Conservation (phyloP, 805 yeast genomes). For the Candida boidinii region DNA sequence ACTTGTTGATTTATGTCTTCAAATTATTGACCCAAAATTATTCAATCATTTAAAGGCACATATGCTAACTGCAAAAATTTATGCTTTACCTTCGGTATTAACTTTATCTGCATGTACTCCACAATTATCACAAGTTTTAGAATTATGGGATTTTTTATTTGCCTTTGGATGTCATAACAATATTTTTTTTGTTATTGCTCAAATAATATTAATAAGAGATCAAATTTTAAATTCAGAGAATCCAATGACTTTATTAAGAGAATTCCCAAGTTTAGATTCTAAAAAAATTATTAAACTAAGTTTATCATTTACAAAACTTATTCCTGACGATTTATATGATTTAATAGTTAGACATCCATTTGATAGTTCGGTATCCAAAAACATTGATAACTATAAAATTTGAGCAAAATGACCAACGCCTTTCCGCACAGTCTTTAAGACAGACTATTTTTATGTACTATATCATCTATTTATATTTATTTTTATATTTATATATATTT, state of each 20-base stretch:
- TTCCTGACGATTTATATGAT: conserved; percentile 61
- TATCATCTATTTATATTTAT: no score
- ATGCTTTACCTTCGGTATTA: conserved; percentile 76
- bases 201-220: conserved; percentile 60
- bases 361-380: conserved; percentile 32
- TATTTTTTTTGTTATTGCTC: conserved; percentile 76
- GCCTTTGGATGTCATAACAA: conserved; percentile 91
- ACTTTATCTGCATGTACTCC: conserved; percentile 88
- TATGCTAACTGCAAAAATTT: conserved; percentile 72
- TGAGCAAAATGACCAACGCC: no score
- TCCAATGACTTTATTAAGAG: conserved; percentile 72
- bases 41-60: conserved; percentile 50
- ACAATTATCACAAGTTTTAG: conserved; percentile 64
- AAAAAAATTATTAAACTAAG: conserved; percentile 70
- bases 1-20: conserved; percentile 66
- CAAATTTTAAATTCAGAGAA: conserved; percentile 47
- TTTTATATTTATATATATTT: no score
- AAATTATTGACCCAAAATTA: conserved; percentile 65
- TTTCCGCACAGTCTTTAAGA: no score
- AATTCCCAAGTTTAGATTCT: conserved; percentile 64
- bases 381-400: conserved; percentile 13
- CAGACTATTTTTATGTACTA: no score
- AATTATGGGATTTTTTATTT: conserved; percentile 83
- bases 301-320: conserved; percentile 66
- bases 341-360: conserved; percentile 54